Conservation (phyloP, 306 rosid genomes). For the Pyrus communis region DNA sequence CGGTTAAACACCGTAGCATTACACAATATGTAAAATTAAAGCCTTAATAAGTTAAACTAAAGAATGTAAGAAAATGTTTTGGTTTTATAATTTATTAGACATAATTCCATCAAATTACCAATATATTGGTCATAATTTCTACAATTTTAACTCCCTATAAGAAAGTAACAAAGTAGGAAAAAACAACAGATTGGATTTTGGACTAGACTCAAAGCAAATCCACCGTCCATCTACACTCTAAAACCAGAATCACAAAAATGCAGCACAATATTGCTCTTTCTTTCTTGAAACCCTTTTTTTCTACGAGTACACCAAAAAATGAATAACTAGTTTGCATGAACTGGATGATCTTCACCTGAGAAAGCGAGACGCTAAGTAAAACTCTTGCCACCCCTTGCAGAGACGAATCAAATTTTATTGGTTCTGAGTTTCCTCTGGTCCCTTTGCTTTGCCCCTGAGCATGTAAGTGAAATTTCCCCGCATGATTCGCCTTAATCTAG, state of each 20-base stretch:
- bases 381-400: neutral
- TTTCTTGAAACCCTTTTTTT: neutral
- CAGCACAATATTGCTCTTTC: neutral
- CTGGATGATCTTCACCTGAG: constrained; percentile 12
- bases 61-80: too few relatives aligned
- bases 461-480: constrained; percentile 82
- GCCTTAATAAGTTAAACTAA: too few relatives aligned
- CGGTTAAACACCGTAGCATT: too few relatives aligned
- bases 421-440: constrained; percentile 48
- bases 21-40: too few relatives aligned
- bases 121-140: too few relatives aligned
- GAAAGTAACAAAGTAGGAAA: too few relatives aligned
- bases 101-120: too few relatives aligned
- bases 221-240: neutral
- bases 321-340: neutral
- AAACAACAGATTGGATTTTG: too few relatives aligned
- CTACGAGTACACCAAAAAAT: neutral
- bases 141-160: too few relatives aligned
- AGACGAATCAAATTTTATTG: constrained; percentile 17
- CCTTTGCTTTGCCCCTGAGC: constrained; percentile 73
- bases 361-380: neutral
- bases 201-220: too few relatives aligned
- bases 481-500: constrained; percentile 89
- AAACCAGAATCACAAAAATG: neutral
- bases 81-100: too few relatives aligned